Base-by-base conservation (phyloP, 1,139 yeast species). In the Protomyces macrosporus region DNA sequence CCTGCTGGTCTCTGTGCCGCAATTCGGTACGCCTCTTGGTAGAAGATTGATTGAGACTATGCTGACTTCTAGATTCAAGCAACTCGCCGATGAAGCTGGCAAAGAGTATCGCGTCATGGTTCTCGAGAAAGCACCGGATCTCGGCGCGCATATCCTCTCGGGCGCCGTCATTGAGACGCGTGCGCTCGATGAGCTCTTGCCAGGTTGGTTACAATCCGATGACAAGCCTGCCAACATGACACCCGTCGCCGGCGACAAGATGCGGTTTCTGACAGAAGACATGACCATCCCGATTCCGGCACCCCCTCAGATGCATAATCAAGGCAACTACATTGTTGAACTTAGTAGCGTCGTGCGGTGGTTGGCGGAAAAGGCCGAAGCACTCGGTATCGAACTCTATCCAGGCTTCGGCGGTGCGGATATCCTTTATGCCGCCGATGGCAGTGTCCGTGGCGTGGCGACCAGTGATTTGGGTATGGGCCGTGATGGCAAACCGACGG, bases 1-100 rank as follows among this genome's bases (percentile, higher is more conserved):
- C 98, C 98, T 3, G 95, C 98, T 0, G 98, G 98, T 9, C 79
- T 93, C 64, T 93, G 97, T 0, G 87, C 98, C 0, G 98, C 98
- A 12, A 93, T 93, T 68, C 82, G 83, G 68, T 57, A 39, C 6
- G 40, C 14, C 40, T 7, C n/a, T 6, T 30, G 12, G 7, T n/a
- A 1, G 4, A 6, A 7, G 1, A 4, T 12, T 7, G n/a, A 5
- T 9, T 2, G n/a, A 33, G 36, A n/a, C 30, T 37, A n/a, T 14
- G 10, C 9, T 9, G 34, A 10, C 23, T 6, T 10, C 16, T 6
- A 57, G 61, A 14, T 78, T 90, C 70, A 93, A 93, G 73, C 97
- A 90, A 72, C 77, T 91, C 55, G 98, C 93, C 72, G 77, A 79
- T 59, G 87, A 85, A 69, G 75, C 81, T 14, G 93, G 88, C 2